phyloP scores from a whole-genome alignment of 2,329 filamentous ascomycete species.

The Ascocoryne sarcoides region DNA sequence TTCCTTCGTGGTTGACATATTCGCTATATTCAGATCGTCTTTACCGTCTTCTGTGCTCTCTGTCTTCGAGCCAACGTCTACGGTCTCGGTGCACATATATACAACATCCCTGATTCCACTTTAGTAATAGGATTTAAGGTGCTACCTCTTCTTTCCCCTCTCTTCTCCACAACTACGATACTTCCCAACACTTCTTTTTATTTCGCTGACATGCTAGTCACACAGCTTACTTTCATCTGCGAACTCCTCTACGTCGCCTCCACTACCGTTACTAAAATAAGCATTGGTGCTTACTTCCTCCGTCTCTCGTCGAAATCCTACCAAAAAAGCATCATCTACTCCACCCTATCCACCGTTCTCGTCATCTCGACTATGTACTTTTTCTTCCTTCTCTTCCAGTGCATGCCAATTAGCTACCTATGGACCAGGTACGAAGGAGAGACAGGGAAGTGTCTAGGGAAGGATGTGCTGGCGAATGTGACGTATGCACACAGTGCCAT shows the following conservation, averaged over 20 bases:
- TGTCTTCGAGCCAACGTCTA: conserved; percentile 15
- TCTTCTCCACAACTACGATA: not conserved
- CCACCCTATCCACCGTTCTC: conserved; percentile 16
- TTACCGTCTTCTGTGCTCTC: conserved; percentile 22
- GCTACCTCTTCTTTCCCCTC: no score
- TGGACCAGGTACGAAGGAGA: conserved; percentile 29
- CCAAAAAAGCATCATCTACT: conserved; percentile 20
- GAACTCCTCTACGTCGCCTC: conserved; percentile 26
- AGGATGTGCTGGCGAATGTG: not conserved
- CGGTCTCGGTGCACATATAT: conserved; percentile 25
- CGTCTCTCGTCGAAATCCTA: conserved; percentile 22
- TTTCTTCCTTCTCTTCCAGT: conserved; percentile 26
- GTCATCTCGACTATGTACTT: conserved; percentile 24
- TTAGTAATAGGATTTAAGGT: conserved; percentile 22
- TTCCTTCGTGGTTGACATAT: no score
- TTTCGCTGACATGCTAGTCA: no score
- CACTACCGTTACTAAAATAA: conserved; percentile 23
- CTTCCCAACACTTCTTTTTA: conserved; percentile 1
- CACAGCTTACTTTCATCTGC: conserved; percentile 24
- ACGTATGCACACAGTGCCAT: conserved; percentile 24
- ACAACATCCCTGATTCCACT: conserved; percentile 14
- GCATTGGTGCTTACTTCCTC: conserved; percentile 24
- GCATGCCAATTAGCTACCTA: conserved; percentile 26
- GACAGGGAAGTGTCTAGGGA: conserved; percentile 21
- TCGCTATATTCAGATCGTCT: conserved; percentile 23